Conservation (phyloP, 2,329 filamentous ascomycete species). For the Penicillium hordei region DNA sequence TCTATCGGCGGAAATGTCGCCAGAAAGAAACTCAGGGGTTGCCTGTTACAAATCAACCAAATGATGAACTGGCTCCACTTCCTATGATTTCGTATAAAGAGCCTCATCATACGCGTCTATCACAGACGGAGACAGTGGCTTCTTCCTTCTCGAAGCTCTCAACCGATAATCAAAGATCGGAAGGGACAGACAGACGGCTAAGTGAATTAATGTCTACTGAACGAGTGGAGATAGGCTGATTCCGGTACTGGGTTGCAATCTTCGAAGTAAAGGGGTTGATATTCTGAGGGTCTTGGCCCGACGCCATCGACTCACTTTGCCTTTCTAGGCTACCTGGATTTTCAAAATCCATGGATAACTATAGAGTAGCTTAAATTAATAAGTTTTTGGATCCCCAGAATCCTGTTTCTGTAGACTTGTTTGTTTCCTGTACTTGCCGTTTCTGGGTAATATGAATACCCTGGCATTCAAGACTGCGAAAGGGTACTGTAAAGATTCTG, state of each 20-base stretch:
- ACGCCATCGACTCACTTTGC: not conserved
- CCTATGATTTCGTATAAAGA: not conserved
- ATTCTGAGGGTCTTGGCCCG: not conserved
- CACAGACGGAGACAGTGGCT: not conserved
- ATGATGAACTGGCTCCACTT: not conserved
- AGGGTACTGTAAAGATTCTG: no score
- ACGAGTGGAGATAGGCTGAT: not conserved
- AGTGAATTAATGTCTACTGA: not conserved
- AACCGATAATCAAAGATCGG: not conserved
- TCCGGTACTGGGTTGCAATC: not conserved
- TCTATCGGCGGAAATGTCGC: not conserved
- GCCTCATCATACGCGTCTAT: not conserved
- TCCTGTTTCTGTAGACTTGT: not conserved
- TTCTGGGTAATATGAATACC: no score
- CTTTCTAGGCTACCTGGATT: not conserved
- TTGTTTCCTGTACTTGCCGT: no score
- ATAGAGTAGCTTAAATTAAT: not conserved
- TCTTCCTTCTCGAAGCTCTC: not conserved
- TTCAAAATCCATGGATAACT: not conserved
- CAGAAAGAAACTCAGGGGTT: not conserved
- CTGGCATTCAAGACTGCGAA: no score
- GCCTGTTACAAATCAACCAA: not conserved
- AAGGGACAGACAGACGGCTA: not conserved
- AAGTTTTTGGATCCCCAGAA: not conserved
- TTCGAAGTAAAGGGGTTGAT: not conserved